Base-by-base conservation (phyloP, 2,329 filamentous ascomycete species). In the Teratosphaeria destructans region DNA sequence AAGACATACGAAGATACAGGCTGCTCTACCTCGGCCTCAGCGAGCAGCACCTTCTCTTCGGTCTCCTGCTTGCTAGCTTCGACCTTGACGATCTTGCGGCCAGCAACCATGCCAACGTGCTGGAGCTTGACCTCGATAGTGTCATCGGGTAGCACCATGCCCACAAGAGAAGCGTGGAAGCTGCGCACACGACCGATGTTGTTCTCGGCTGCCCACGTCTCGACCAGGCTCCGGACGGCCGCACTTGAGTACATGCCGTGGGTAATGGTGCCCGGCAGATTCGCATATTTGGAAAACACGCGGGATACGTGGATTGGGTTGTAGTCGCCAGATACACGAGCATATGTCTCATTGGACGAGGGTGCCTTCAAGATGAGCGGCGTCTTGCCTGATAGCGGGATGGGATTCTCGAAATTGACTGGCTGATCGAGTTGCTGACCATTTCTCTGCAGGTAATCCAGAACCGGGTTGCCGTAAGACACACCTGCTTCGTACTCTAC, bases 221-320 rank as follows among this genome's bases (percentile, higher is more conserved):
- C 94, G 6, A 99, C 92, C 57, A 99, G 80, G 72, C 91, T 95
- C 70, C 95, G 88, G 32, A 99, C 94, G 43, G 94, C 90, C 65
- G 94, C 94, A 75, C 93, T 97, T 1, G 93, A 95, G 81, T 97
- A 99, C 94, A 99, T 99, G 73, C 94, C 94, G 73, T 99, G 94
- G 1, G 94, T 99, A 71, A 99, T 99, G 53, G 94, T 99, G 56
- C 94, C 95, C 1, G 92, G 92, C 16, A 99, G 82, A 74, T 92
- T 94, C 73, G 94, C 95, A 70, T 97, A 99, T 77, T 85, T 90
- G 35, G 94, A 89, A 78, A 99, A 99, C 59, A 96, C 90, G 59
- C 94, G 88, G 12, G 94, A 96, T 53, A 99, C 94, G 80, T 99
- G 94, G 63, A 99, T 99, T 27, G 94, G 94, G 77, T 99, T 99